Percentiles rank a stretch among this genome's conserved stretches.
Evolutionary conservation across 805 yeast species (phyloP).

Genomic region (Yamadazyma sp.): DNA sequence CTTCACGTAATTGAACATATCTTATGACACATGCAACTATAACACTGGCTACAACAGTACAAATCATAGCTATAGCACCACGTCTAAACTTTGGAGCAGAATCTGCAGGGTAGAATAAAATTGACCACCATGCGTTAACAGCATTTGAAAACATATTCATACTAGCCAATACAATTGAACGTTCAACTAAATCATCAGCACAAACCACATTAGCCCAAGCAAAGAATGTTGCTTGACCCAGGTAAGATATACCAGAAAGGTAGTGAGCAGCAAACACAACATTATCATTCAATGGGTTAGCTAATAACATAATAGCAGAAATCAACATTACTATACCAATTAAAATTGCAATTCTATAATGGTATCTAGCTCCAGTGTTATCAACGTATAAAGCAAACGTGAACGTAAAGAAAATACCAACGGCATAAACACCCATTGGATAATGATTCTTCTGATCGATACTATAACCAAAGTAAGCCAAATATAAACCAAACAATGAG

Average conservation of each 20-base stretch:
- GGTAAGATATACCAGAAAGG: conserved; percentile 50
- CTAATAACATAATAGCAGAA: conserved; percentile 45
- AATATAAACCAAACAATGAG: conserved; percentile 32
- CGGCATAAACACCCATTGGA: conserved; percentile 38
- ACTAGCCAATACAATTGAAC: conserved; percentile 62
- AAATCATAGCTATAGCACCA: conserved; percentile 58
- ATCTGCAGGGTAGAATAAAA: conserved; percentile 50
- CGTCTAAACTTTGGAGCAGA: conserved; percentile 49
- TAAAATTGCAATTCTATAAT: conserved; percentile 49
- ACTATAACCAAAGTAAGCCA: conserved; percentile 24
- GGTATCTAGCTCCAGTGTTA: conserved; percentile 34
- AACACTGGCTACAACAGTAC: conserved; percentile 44
- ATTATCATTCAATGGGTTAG: conserved; percentile 34
- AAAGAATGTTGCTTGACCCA: conserved; percentile 59
- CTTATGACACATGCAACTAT: conserved; percentile 41
- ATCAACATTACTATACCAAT: conserved; percentile 42
- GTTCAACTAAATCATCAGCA: conserved; percentile 56
- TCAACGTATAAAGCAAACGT: conserved; percentile 27
- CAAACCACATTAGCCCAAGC: conserved; percentile 65
- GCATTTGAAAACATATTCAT: conserved; percentile 66
- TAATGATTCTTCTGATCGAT: conserved; percentile 30
- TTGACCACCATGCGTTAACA: conserved; percentile 64
- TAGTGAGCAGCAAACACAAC: conserved; percentile 54
- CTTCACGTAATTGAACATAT: conserved; percentile 40
- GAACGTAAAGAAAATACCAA: conserved; percentile 31